Evolutionary conservation across 495 filamentous ascomycete genomes (phyloP), one percentile per base, ranked within the genome.

Genomic region (Lindgomyces ingoldianus): DNA sequence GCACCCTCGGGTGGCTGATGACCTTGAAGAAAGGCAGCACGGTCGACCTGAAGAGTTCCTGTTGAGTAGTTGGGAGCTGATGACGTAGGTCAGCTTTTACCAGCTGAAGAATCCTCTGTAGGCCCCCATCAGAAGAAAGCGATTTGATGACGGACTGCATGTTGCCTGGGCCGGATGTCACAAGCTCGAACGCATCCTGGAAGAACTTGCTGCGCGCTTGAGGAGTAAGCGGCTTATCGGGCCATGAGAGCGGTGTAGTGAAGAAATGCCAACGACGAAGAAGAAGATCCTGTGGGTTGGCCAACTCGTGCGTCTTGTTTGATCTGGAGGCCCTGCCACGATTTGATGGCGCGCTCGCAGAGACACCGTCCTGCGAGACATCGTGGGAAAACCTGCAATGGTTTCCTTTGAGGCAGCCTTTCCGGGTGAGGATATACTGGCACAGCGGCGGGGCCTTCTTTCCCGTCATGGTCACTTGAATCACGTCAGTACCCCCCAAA

Each of bases 21-120:
- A 75, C 78, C 53, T 73, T 69, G 41, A 85, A 73, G 60, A 88
- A 85, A 4, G 83, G 80, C 29, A 85, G 69, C 6, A 90, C 88
- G 0, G 85, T 84, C 1, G 48, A 61, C n/a, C 16, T 21, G 49
- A 48, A 62, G 42, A 51, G 44, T 33, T 33, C 25, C 19, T 26
- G 47, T 21, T 30, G 6, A 10, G 27, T 26, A 29, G 49, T 30
- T 25, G 19, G 49, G 26, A 36, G 30, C 11, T 36, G 6, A 19
- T 39, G 4, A 11, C 52, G 9, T n/a, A 51, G 33, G 26, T 64
- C 61, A 36, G 24, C n/a, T 41, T 64, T 53, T 16, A 69, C 49
- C 1, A 69, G 24, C 42, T 65, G 33, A 19, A 36, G 51, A 21
- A 69, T 44, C 39, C 62, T 45, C 12, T 14, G 19, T 12, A 60